These are phyloP conservation scores for Musa itinerans DNA, from an alignment of 176 grass and related monocot genomes.

Conservation along the genomic window DNA sequence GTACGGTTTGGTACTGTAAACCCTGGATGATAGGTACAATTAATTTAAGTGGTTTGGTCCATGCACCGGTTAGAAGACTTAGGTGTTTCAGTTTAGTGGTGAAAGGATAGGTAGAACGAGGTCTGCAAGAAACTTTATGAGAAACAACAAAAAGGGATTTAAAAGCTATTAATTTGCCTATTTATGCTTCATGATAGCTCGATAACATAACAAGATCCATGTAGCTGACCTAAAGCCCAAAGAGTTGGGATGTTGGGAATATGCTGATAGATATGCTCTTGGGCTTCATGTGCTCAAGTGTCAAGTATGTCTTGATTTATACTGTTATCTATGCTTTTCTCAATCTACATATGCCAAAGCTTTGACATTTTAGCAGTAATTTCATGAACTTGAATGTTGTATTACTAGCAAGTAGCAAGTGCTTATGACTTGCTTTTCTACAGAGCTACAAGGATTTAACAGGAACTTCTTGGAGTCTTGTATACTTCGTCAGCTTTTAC, in stretches of 20 bases:
- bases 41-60: no score
- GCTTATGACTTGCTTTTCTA: conserved; percentile 15
- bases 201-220: neutral
- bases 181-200: neutral
- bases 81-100: no score
- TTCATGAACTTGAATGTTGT: neutral
- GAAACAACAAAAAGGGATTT: neutral
- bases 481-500: conserved; percentile 97
- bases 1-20: no score
- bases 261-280: neutral
- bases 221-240: neutral
- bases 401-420: neutral
- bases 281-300: no score
- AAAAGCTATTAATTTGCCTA: neutral
- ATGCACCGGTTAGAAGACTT: no score
- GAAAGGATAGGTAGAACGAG: no score
- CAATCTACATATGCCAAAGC: neutral
- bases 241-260: neutral
- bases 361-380: neutral
- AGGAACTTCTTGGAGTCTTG: conserved; percentile 79
- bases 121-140: neutral
- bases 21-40: no score
- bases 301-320: neutral
- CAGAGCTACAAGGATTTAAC: conserved; percentile 90
- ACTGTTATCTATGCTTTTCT: neutral